Percentiles rank a stretch among this genome's conserved stretches.
These are phyloP conservation scores for Microdochium paspali DNA, from an alignment of 2,329 filamentous ascomycete genomes.

Conservation along the genomic window DNA sequence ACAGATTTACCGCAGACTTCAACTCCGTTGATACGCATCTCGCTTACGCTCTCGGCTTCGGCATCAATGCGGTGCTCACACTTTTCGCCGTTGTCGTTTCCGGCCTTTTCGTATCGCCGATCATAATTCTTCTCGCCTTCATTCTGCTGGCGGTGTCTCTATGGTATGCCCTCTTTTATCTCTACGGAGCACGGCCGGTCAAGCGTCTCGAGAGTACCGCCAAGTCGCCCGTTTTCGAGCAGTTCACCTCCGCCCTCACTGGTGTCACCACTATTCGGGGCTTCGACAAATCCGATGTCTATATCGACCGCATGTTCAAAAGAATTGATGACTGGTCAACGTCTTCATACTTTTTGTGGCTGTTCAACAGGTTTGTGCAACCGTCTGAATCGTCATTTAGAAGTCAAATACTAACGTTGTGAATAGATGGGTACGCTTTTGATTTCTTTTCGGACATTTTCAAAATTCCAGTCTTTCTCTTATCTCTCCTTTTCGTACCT, in stretches of 20 bases:
- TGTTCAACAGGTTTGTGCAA: no score
- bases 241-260: conserved; percentile 63
- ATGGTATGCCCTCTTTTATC: conserved; percentile 51
- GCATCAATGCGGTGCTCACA: conserved; percentile 49
- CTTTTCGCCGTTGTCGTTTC: conserved; percentile 59
- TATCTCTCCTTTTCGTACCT: no score
- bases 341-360: conserved; percentile 58
- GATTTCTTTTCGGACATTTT: background rate
- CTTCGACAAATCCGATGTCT: conserved; percentile 59
- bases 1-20: conserved; percentile 72
- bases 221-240: conserved; percentile 73
- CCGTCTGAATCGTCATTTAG: no score
- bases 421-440: conserved; percentile 44
- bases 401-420: no score
- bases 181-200: conserved; percentile 62
- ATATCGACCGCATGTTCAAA: conserved; percentile 59
- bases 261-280: conserved; percentile 70
- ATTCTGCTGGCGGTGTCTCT: conserved; percentile 48
- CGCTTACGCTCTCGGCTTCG: conserved; percentile 52
- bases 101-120: conserved; percentile 56
- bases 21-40: conserved; percentile 61
- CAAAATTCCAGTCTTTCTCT: no score
- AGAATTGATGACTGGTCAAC: conserved; percentile 60
- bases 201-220: conserved; percentile 70
- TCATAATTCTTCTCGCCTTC: conserved; percentile 53